These are phyloP conservation scores for Basidiobolus meristosporus DNA, from an alignment of 371 early-diverging fungal genomes.

Conservation along the genomic window DNA sequence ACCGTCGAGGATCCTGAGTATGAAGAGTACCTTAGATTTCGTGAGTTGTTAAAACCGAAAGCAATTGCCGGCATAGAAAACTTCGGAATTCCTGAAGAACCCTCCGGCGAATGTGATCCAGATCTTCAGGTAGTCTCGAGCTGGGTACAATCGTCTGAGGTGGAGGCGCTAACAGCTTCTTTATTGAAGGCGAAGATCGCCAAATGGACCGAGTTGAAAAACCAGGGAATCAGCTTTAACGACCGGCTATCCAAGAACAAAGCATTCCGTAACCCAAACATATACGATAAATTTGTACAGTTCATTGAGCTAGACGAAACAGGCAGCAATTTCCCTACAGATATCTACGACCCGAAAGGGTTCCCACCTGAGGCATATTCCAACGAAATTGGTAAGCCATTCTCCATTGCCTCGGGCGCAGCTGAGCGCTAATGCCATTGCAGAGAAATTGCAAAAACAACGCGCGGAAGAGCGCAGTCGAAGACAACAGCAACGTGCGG, in stretches of 20 bases:
- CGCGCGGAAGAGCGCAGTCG: constrained; percentile 4
- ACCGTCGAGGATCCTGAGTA: too few species aligned
- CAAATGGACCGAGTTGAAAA: constrained; percentile 29
- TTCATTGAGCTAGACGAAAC: constrained; percentile 41
- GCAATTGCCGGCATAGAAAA: constrained; percentile 14
- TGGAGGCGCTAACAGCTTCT: neutral
- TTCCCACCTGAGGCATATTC: constrained; percentile 24
- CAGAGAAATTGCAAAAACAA: constrained; percentile 5
- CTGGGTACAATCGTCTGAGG: neutral
- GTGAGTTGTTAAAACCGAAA: constrained; percentile 10
- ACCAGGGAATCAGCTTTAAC: constrained; percentile 40
- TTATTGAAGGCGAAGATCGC: constrained; percentile 26
- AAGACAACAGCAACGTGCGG: constrained; percentile 4
- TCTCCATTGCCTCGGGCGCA: neutral
- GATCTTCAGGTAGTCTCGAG: constrained; percentile 21
- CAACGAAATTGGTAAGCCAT: constrained; percentile 21
- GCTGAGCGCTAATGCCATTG: neutral
- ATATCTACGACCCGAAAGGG: constrained; percentile 32
- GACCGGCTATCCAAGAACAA: constrained; percentile 39
- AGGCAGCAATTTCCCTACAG: constrained; percentile 32
- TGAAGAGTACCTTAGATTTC: constrained; percentile 1
- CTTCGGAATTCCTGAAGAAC: constrained; percentile 18
- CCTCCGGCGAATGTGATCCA: constrained; percentile 19
- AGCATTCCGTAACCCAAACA: constrained; percentile 55
- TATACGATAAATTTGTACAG: constrained; percentile 48